These are phyloP conservation scores for Tolypocladium nubicola DNA, from an alignment of 2,329 filamentous ascomycete genomes.

Conservation along the genomic window DNA sequence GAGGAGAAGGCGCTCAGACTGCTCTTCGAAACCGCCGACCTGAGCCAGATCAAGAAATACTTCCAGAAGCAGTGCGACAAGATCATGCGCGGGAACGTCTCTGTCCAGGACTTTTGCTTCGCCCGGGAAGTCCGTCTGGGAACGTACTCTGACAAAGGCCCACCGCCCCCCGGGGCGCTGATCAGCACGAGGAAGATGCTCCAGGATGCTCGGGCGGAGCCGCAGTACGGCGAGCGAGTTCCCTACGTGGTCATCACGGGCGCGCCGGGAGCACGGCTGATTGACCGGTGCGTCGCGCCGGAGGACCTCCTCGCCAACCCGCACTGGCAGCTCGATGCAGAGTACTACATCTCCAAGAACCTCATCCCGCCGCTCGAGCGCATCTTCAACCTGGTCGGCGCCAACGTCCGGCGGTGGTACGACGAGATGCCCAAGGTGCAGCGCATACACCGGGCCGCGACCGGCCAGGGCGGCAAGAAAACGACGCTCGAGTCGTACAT, in stretches of 20 bases:
- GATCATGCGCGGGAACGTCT: constrained; percentile 81
- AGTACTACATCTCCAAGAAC: constrained; percentile 97
- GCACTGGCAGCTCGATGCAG: constrained; percentile 73
- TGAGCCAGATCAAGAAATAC: constrained; percentile 80
- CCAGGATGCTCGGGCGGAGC: constrained; percentile 74
- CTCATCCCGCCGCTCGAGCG: constrained; percentile 88
- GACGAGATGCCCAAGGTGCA: constrained; percentile 94
- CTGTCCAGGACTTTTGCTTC: constrained; percentile 93
- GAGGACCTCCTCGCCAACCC: constrained; percentile 70
- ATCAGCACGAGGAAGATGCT: constrained; percentile 83
- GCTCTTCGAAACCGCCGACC: constrained; percentile 80
- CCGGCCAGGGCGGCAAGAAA: constrained; percentile 28
- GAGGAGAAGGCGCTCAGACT: constrained; percentile 85
- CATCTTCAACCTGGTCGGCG: constrained; percentile 93
- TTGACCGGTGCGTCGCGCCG: constrained; percentile 83
- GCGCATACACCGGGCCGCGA: constrained; percentile 40
- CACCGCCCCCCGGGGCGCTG: constrained; percentile 75
- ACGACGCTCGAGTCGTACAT: constrained; percentile 93
- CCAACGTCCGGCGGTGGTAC: constrained; percentile 84
- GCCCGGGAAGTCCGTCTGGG: constrained; percentile 85
- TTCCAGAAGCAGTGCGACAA: constrained; percentile 86
- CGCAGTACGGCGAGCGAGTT: constrained; percentile 89
- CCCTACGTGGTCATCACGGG: constrained; percentile 91
- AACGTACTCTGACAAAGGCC: constrained; percentile 67
- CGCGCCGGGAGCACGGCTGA: constrained; percentile 72